Percentiles rank a stretch among this genome's conserved stretches.
Evolutionary conservation across 768 basidiomycete species (phyloP).

Genomic region (Mycena olivaceomarginata): DNA sequence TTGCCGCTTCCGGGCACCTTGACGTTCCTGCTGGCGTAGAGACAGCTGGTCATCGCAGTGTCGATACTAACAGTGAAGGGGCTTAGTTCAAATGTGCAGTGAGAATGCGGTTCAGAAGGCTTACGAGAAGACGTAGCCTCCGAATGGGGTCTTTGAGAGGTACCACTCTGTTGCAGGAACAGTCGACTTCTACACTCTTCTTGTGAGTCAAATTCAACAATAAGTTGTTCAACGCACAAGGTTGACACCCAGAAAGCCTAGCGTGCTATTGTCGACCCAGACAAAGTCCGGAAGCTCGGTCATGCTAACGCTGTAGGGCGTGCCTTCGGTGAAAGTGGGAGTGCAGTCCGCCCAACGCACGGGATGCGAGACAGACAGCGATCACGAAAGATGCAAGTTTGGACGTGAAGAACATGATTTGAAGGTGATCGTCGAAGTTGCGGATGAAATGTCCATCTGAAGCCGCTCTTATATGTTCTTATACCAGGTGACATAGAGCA

Average conservation of each 20-base stretch:
- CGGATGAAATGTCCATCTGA: no score
- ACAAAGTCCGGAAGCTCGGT: slow-evolving; percentile 16
- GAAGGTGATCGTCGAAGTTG: neutral
- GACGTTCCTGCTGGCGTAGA: slow-evolving; percentile 8
- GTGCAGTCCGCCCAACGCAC: slow-evolving; percentile 26
- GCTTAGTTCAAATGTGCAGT: neutral
- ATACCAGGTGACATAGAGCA: no score
- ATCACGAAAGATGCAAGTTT: slow-evolving; percentile 18
- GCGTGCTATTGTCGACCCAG: slow-evolving; percentile 23
- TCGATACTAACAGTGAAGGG: neutral
- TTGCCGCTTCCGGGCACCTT: slow-evolving; percentile 10
- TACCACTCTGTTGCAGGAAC: slow-evolving; percentile 16
- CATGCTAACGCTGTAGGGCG: slow-evolving; percentile 20
- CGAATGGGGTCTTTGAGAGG: slow-evolving; percentile 3
- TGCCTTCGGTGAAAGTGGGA: slow-evolving; percentile 16
- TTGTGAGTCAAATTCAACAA: slow-evolving; percentile 9
- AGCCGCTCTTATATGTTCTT: no score
- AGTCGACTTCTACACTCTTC: slow-evolving; percentile 7
- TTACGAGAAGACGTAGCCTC: slow-evolving; percentile 3
- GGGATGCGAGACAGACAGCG: slow-evolving; percentile 16
- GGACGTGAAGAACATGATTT: neutral
- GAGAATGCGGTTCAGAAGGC: neutral
- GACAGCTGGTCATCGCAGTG: slow-evolving; percentile 1
- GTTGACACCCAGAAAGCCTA: slow-evolving; percentile 24
- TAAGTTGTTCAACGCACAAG: slow-evolving; percentile 9